Percentiles rank a stretch among this genome's conserved stretches.
Evolutionary conservation across 2,329 filamentous ascomycete genomes (phyloP).

Genomic region (Pseudocercospora pini-densiflorae): DNA sequence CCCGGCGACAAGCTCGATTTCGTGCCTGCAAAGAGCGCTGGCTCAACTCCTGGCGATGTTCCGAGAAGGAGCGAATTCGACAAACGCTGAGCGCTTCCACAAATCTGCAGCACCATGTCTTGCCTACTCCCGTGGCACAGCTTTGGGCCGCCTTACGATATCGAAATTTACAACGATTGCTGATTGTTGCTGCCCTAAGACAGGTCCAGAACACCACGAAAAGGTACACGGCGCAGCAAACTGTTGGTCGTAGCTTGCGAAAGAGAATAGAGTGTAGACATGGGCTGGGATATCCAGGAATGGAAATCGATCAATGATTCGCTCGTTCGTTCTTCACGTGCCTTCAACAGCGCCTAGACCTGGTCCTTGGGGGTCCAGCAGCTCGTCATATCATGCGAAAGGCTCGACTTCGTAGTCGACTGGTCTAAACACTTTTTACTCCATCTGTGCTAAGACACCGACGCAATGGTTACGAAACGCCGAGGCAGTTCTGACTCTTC

Average conservation of each 20-base stretch:
- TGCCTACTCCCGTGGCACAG: not conserved
- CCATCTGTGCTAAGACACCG: not conserved
- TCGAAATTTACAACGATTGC: not conserved
- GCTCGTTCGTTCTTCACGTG: conserved; percentile 3
- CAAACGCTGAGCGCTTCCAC: conserved; percentile 5
- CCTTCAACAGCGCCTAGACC: not conserved
- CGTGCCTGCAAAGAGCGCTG: conserved; percentile 31
- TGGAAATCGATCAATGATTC: not conserved
- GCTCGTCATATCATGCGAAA: not conserved
- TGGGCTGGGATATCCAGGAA: not conserved
- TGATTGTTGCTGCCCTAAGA: not conserved
- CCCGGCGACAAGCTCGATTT: conserved; percentile 37
- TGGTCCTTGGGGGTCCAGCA: not conserved
- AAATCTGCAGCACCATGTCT: not conserved
- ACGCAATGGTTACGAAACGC: not conserved
- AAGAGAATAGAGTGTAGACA: not conserved
- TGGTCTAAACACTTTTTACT: not conserved
- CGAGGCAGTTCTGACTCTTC: not conserved
- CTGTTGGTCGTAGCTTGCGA: not conserved
- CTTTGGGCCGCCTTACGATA: not conserved
- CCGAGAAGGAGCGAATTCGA: conserved; percentile 25
- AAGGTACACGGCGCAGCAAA: not conserved
- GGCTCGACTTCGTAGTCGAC: not conserved
- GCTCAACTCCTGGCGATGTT: conserved; percentile 11
- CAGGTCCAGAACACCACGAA: not conserved